Conservation (phyloP, 2,329 filamentous ascomycete genomes). For the Talaromyces sp. region DNA sequence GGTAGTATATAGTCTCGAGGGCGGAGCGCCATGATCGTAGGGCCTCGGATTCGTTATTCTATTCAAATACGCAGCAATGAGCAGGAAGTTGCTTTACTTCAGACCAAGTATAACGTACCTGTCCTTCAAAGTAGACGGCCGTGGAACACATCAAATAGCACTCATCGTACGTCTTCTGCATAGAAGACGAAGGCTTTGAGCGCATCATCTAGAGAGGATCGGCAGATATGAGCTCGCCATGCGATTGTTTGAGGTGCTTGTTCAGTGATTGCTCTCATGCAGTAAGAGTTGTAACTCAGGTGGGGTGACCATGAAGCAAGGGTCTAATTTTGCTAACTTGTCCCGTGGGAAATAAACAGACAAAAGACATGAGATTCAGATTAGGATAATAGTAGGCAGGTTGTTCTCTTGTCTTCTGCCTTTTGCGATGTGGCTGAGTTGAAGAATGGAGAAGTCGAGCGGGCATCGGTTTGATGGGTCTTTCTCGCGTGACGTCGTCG, state of each 20-base stretch:
- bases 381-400: not conserved
- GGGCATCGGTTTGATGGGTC: not conserved
- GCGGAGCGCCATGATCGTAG: constrained; percentile 85
- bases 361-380: not conserved
- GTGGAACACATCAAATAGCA: constrained; percentile 93
- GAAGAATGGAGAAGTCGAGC: not conserved
- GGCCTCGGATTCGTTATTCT: constrained; percentile 90
- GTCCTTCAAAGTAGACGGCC: constrained; percentile 90
- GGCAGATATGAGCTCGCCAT: constrained; percentile 21
- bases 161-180: constrained; percentile 98
- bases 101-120: constrained; percentile 54
- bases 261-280: not conserved
- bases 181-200: constrained; percentile 60
- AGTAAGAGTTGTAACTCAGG: not conserved
- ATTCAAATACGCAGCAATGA: not conserved
- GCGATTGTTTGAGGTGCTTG: constrained; percentile 11
- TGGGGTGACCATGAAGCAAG: not conserved
- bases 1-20: constrained; percentile 81
- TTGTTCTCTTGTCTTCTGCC: not conserved
- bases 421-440: not conserved
- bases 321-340: not conserved
- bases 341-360: not conserved
- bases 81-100: not conserved
- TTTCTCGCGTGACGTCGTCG: constrained; percentile 32
- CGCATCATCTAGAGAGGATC: constrained; percentile 42